Conservation (phyloP, 805 yeast species). For the Brettanomyces bruxellensis region DNA sequence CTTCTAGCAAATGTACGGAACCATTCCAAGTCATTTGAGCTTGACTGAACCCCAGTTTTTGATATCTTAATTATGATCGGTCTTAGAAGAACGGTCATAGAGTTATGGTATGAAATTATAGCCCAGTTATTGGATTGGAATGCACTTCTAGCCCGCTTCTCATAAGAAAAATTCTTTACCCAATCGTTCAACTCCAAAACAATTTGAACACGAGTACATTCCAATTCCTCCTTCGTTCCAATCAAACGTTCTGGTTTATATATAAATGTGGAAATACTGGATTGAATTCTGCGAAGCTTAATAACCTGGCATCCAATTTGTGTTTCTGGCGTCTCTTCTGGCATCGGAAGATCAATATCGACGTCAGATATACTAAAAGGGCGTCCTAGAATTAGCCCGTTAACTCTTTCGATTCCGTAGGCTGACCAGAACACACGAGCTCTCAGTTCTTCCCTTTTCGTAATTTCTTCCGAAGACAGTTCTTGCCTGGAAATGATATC, state of each 20-base stretch:
- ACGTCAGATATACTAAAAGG: slow-evolving; percentile 29
- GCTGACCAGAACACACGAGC: slow-evolving; percentile 28
- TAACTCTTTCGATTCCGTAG: slow-evolving; percentile 27
- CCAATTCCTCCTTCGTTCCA: slow-evolving; percentile 16
- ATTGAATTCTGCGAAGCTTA: slow-evolving; percentile 25
- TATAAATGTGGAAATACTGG: slow-evolving; percentile 25
- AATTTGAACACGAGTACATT: slow-evolving; percentile 22
- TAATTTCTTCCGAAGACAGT: not conserved
- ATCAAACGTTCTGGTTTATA: slow-evolving; percentile 19
- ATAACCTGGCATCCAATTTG: slow-evolving; percentile 24
- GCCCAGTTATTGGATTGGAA: slow-evolving; percentile 28
- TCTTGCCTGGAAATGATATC: not conserved
- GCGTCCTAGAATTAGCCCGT: slow-evolving; percentile 26
- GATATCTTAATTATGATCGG: slow-evolving; percentile 22
- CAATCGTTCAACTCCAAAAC: slow-evolving; percentile 25
- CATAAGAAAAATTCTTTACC: slow-evolving; percentile 24
- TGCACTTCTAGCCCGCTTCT: slow-evolving; percentile 16
- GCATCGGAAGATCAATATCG: slow-evolving; percentile 25
- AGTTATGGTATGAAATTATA: slow-evolving; percentile 26
- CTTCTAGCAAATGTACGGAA: slow-evolving; percentile 25
- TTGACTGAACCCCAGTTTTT: slow-evolving; percentile 9
- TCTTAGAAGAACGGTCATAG: slow-evolving; percentile 22
- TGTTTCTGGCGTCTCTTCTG: slow-evolving; percentile 14
- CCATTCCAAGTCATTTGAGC: slow-evolving; percentile 22
- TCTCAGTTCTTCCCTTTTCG: slow-evolving; percentile 12